Conservation (phyloP, 2,329 filamentous ascomycete genomes). For the Aureobasidium sp. region DNA sequence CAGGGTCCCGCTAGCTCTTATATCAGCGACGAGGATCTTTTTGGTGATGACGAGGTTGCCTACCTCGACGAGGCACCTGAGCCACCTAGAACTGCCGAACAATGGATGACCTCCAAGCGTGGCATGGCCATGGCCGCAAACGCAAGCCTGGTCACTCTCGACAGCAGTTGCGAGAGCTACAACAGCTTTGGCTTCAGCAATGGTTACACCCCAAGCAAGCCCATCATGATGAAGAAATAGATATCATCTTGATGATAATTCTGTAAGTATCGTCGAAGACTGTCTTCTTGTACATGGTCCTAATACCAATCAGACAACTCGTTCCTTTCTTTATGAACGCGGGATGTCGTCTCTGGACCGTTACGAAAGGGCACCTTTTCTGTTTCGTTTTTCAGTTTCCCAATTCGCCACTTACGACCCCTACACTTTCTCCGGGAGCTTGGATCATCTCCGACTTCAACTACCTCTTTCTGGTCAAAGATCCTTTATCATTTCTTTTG, state of each 20-base stretch:
- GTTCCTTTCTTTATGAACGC: not conserved
- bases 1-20: constrained; percentile 27
- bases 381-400: not conserved
- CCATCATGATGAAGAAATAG: constrained; percentile 14
- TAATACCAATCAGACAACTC: not conserved
- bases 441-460: constrained; percentile 11
- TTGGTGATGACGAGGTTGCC: constrained; percentile 25
- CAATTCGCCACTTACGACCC: constrained; percentile 1
- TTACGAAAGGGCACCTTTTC: not conserved
- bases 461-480: constrained; percentile 12
- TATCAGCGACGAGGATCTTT: constrained; percentile 33
- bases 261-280: not conserved
- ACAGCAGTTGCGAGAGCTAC: constrained; percentile 17
- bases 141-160: constrained; percentile 15
- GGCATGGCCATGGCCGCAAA: constrained; percentile 20
- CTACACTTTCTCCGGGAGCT: constrained; percentile 9
- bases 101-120: constrained; percentile 22
- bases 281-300: not conserved
- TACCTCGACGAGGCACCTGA: constrained; percentile 29
- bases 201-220: constrained; percentile 11
- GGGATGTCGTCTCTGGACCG: not conserved
- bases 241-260: not conserved
- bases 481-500: constrained; percentile 5
- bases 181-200: constrained; percentile 12
- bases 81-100: constrained; percentile 29